Conservation (phyloP, 306 rosid genomes). For the Prunus fruticosa region DNA sequence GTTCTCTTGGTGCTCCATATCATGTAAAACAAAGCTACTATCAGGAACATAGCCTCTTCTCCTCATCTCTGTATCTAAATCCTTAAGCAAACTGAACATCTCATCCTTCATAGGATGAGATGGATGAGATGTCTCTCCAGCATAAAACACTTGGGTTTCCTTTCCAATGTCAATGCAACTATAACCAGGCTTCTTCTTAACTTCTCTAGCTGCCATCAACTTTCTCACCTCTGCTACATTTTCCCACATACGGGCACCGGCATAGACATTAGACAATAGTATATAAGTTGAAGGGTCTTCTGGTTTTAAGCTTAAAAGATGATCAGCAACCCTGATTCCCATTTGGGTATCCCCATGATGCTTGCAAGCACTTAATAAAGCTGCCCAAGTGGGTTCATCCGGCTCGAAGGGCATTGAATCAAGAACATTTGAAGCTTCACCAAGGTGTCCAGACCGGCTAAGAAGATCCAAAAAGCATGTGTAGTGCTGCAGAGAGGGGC, state of each 20-base stretch:
- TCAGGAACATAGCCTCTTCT: conserved; percentile 84
- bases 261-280: conserved; percentile 69
- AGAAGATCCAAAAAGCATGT: conserved; percentile 86
- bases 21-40: conserved; percentile 72
- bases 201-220: conserved; percentile 63
- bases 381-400: conserved; percentile 93
- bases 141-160: conserved; percentile 72
- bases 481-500: conserved; percentile 78
- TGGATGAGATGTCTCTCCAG: conserved; percentile 77
- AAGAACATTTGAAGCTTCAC: conserved; percentile 66
- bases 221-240: conserved; percentile 67
- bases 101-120: conserved; percentile 69
- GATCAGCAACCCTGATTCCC: conserved; percentile 69
- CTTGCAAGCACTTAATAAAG: conserved; percentile 77
- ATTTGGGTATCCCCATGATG: conserved; percentile 52
- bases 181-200: conserved; percentile 78
- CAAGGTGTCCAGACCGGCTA: conserved; percentile 85
- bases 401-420: conserved; percentile 62
- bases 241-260: conserved; percentile 67
- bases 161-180: conserved; percentile 67
- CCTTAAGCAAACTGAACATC: conserved; percentile 50
- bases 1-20: conserved; percentile 81
- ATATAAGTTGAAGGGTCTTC: conserved; percentile 72
- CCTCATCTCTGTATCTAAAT: conserved; percentile 68
- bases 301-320: conserved; percentile 45